Percentiles rank a stretch among this genome's conserved stretches.
Conservation (phyloP, 148 eudicot species). For the Simmondsia chinensis region DNA sequence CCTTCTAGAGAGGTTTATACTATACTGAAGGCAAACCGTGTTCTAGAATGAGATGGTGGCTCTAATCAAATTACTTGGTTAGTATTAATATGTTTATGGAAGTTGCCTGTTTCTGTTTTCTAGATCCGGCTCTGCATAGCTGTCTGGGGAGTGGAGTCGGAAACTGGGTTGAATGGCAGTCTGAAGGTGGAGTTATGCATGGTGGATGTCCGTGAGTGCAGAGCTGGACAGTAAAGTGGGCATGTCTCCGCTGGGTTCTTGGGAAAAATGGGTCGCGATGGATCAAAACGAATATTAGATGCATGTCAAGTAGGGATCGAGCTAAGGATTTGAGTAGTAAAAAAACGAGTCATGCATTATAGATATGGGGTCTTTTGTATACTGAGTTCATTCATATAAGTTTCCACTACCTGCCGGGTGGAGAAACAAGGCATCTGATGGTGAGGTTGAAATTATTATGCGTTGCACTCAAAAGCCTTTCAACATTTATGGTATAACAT, state of each 20-base stretch:
- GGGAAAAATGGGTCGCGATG: too few species aligned
- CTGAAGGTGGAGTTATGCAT: slow-evolving; percentile 6
- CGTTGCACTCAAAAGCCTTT: slow-evolving; percentile 6
- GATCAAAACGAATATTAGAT: too few species aligned
- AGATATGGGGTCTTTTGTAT: too few species aligned
- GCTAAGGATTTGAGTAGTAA: slow-evolving; percentile 16
- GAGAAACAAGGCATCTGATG: slow-evolving; percentile 8
- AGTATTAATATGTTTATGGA: slow-evolving; percentile 40
- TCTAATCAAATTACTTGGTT: slow-evolving; percentile 12
- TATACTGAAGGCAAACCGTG: too few species aligned
- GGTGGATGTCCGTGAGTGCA: too few species aligned
- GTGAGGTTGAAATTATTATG: slow-evolving; percentile 24
- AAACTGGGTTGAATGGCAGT: slow-evolving; percentile 32
- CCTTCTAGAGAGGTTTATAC: too few species aligned
- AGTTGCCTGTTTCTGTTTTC: slow-evolving; percentile 49
- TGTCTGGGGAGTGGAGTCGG: slow-evolving; percentile 70
- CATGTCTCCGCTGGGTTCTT: too few species aligned
- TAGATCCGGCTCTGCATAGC: slow-evolving; percentile 62
- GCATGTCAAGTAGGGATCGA: too few species aligned
- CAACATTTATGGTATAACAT: not conserved
- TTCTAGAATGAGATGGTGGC: slow-evolving; percentile 1
- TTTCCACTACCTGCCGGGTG: slow-evolving; percentile 8
- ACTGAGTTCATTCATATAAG: slow-evolving; percentile 13
- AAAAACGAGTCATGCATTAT: slow-evolving; percentile 10
- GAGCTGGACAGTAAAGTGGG: too few species aligned